Evolutionary conservation across 192 early-diverging fungal genomes (phyloP), one percentile per base, ranked within the genome.

Genomic region (Entophlyctis helioformis): DNA sequence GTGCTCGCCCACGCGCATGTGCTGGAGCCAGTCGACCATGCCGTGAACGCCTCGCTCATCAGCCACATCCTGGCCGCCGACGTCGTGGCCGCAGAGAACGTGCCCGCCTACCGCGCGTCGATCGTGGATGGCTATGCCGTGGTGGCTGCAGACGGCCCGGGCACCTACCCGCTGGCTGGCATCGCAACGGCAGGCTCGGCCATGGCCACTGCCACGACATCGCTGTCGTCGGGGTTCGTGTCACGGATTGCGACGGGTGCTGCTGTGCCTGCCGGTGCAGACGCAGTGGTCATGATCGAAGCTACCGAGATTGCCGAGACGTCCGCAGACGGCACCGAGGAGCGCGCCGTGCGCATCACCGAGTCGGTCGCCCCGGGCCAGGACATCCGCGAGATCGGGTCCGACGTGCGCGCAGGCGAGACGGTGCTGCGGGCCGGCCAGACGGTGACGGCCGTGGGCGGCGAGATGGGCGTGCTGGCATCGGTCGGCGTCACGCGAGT

Each of bases 221-320:
- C 28, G 39, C 39, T n/a, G 52, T 90, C 9, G n/a, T n/a, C n/a
- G n/a, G n/a, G n/a, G n/a, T n/a, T n/a, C n/a, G n/a, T n/a, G n/a
- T n/a, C n/a, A n/a, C 48, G 63, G 11, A 48, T 98, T 23, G 78
- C 89, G 7, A 95, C 94, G 0, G 94, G 94, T 11, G 94, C 86
- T 0, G 74, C 84, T 24, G 47, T 98, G 4, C 91, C 91, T 1
- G 58, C 55, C 2, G 85, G 85, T 5, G 87, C 94, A 0, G 76
- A 76, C 28, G 89, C 89, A 9, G 84, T 98, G n/a, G 82, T 95
- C 12, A 98, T 98, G 94, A 83, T 95, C 15, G 94, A 98, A 54
- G 82, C 95, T 44, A 95, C 94, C 1, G 51, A 62, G 38, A 61
- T 98, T 5, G 50, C 82, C n/a, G 54, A 56, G 31, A 50, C 62